These are phyloP conservation scores for Cardiospermum halicacabum DNA, from an alignment of 345 rosid species.

Conservation along the genomic window DNA sequence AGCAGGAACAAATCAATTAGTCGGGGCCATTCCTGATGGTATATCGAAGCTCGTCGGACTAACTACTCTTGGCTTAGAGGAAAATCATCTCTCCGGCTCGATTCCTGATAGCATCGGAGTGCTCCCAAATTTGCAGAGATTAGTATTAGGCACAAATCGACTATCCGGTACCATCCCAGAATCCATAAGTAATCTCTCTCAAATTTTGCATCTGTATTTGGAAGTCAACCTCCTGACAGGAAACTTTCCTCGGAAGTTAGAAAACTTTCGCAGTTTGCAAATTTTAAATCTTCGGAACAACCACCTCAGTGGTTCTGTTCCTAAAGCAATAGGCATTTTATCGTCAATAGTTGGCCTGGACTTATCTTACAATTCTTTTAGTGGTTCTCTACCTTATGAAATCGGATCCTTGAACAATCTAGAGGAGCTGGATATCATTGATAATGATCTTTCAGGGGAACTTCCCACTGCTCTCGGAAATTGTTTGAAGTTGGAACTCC, in stretches of 20 bases:
- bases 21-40: conserved; percentile 14
- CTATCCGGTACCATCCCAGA: not conserved
- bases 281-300: too few species aligned
- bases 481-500: conserved; percentile 16
- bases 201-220: not conserved
- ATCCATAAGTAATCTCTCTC: conserved; percentile 9
- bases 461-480: conserved; percentile 27
- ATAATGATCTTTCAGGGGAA: conserved; percentile 31
- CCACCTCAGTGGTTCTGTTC: too few species aligned
- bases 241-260: conserved; percentile 14
- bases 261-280: conserved; percentile 6
- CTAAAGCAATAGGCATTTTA: too few species aligned
- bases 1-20: not conserved
- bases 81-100: not conserved
- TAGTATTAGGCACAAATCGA: not conserved
- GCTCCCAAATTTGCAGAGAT: not conserved
- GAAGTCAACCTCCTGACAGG: conserved; percentile 18
- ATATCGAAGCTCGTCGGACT: conserved; percentile 10
- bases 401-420: conserved; percentile 22
- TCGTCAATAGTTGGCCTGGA: too few species aligned
- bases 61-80: not conserved
- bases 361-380: too few species aligned
- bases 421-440: not conserved
- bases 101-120: not conserved
- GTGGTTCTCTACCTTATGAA: conserved; percentile 15